These are phyloP conservation scores for Apiotrichum porosum DNA, from an alignment of 1,284 basidiomycete species.

Conservation along the genomic window DNA sequence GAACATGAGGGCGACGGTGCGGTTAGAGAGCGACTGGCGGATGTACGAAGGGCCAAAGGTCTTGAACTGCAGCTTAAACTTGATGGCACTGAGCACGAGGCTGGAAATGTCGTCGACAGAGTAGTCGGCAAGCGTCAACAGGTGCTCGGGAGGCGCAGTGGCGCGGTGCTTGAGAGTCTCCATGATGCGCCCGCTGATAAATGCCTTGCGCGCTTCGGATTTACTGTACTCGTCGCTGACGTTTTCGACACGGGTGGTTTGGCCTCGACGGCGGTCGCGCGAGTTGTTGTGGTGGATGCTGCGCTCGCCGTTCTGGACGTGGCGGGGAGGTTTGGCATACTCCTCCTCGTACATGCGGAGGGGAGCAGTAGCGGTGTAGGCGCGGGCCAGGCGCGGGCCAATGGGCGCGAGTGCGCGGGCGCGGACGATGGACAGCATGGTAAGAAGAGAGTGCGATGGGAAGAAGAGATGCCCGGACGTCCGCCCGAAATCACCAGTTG, in stretches of 20 bases:
- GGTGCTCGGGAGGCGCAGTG: conserved; percentile 24
- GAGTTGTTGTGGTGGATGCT: neutral
- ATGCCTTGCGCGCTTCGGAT: neutral
- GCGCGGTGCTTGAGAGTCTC: neutral
- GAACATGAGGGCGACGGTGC: conserved; percentile 84
- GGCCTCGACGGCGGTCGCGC: neutral
- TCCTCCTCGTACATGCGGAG: too few species aligned
- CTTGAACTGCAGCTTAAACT: conserved; percentile 38
- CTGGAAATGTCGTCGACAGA: conserved; percentile 32
- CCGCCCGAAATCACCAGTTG: too few species aligned
- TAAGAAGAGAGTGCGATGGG: neutral
- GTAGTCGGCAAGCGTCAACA: conserved; percentile 46
- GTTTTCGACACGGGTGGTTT: neutral
- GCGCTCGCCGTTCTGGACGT: neutral
- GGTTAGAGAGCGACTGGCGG: conserved; percentile 61
- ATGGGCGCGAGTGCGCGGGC: neutral
- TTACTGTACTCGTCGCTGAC: neutral
- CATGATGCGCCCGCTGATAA: neutral
- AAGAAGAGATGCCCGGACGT: neutral
- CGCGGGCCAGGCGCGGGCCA: neutral
- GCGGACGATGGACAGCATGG: conserved; percentile 3
- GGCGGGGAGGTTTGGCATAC: neutral
- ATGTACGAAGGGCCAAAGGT: conserved; percentile 8
- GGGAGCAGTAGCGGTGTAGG: too few species aligned
- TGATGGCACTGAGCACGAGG: conserved; percentile 33